Evolutionary conservation across 169 alveolate genomes (phyloP).

Genomic region (Cryptosporidium bovis): DNA sequence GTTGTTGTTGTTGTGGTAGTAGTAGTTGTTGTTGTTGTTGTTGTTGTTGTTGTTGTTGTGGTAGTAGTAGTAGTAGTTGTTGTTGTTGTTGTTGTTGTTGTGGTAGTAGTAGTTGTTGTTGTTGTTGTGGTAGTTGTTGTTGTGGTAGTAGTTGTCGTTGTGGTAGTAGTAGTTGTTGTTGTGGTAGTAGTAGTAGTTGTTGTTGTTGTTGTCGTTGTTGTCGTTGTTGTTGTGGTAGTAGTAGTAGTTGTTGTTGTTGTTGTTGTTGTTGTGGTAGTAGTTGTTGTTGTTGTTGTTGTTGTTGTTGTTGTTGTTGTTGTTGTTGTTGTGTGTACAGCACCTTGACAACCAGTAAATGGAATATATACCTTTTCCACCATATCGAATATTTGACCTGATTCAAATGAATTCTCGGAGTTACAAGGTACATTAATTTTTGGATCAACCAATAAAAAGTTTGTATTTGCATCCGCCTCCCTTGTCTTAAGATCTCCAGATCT

Average conservation of each 20-base stretch:
- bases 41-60: constrained; percentile 11
- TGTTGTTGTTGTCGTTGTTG: neutral
- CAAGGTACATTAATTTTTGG: constrained; percentile 53
- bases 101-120: constrained; percentile 4
- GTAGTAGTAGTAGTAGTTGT: constrained; percentile 31
- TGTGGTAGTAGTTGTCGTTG: constrained; percentile 12
- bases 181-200: constrained; percentile 14
- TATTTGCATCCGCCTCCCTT: neutral
- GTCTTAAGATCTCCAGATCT: constrained; percentile 4
- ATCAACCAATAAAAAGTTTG: constrained; percentile 32
- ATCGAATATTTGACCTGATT: constrained; percentile 44
- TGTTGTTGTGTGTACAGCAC: constrained; percentile 25
- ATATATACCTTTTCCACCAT: constrained; percentile 5
- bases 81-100: constrained; percentile 26
- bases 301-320: constrained; percentile 30
- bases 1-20: constrained; percentile 42
- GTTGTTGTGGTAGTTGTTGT: constrained; percentile 18
- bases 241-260: constrained; percentile 22
- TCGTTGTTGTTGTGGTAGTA: neutral
- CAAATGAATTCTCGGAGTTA: constrained; percentile 30
- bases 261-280: constrained; percentile 2
- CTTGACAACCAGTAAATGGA: constrained; percentile 44
- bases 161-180: constrained; percentile 13
- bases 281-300: constrained; percentile 9
- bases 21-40: constrained; percentile 1